phyloP scores from a whole-genome alignment of 768 basidiomycete genomes.

The Lactarius hengduanensis region DNA sequence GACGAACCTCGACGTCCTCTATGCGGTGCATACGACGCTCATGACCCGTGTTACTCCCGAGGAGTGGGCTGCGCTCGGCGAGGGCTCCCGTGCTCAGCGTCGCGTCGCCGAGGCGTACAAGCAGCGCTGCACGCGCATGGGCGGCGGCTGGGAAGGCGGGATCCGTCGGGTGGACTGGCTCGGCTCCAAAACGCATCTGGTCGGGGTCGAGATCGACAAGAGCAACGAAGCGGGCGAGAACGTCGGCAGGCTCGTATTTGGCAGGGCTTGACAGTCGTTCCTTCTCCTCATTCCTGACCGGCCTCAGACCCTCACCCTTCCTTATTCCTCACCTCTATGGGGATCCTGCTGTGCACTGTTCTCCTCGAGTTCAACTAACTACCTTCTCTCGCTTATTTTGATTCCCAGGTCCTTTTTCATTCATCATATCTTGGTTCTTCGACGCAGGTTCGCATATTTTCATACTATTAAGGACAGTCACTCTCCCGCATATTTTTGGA shows the following conservation, averaged over 20 bases:
- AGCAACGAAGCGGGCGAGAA: slow-evolving; percentile 37
- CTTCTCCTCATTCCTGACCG: not conserved
- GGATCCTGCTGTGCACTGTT: slow-evolving; percentile 13
- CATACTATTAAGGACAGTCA: slow-evolving; percentile 13
- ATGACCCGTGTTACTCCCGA: slow-evolving; percentile 54
- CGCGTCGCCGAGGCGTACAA: slow-evolving; percentile 62
- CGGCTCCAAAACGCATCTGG: slow-evolving; percentile 55
- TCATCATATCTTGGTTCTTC: slow-evolving; percentile 4
- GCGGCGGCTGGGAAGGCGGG: slow-evolving; percentile 68
- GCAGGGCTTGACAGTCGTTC: slow-evolving; percentile 36
- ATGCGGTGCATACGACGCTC: slow-evolving; percentile 57
- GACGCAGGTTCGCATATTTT: slow-evolving; percentile 18
- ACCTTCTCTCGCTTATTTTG: not conserved
- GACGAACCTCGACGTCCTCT: slow-evolving; percentile 64
- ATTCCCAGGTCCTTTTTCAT: not conserved
- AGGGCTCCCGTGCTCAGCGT: slow-evolving; percentile 55
- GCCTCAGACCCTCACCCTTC: not conserved
- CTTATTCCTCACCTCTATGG: not conserved
- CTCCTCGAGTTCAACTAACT: not conserved
- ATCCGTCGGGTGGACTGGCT: slow-evolving; percentile 68
- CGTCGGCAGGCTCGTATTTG: slow-evolving; percentile 51
- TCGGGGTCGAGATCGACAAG: slow-evolving; percentile 61
- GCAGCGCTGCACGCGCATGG: slow-evolving; percentile 55
- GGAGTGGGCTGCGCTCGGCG: slow-evolving; percentile 63
- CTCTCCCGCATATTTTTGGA: slow-evolving; percentile 10